These are phyloP conservation scores for Anisodus acutangulus DNA, from an alignment of 257 asterid genomes.

Conservation along the genomic window DNA sequence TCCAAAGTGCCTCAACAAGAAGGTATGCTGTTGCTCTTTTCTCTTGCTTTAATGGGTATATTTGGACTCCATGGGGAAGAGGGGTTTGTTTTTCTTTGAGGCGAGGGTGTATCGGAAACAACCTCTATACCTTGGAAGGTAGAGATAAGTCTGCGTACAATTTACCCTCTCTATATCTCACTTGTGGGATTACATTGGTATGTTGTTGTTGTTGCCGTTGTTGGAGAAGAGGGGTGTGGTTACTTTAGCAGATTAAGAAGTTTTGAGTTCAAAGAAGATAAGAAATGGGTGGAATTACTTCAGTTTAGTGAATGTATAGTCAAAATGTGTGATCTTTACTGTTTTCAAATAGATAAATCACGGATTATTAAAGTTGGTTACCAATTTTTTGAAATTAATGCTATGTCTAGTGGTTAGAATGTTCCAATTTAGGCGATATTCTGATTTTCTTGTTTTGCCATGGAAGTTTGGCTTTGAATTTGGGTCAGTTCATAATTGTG, in stretches of 20 bases:
- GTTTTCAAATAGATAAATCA: not conserved
- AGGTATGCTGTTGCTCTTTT: slow-evolving; percentile 30
- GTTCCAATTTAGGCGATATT: slow-evolving; percentile 11
- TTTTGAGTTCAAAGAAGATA: not conserved
- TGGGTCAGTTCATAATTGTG: not conserved
- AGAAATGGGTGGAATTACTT: slow-evolving; percentile 12
- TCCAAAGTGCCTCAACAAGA: slow-evolving; percentile 43
- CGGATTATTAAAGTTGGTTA: not conserved
- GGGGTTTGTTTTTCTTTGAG: too few species aligned
- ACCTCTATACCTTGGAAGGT: too few species aligned
- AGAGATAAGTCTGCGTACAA: too few species aligned
- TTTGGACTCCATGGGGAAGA: not conserved
- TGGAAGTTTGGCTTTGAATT: slow-evolving; percentile 9
- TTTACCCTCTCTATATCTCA: too few species aligned
- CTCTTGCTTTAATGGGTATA: not conserved
- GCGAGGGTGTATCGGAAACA: too few species aligned
- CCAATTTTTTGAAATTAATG: not conserved
- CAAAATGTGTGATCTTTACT: not conserved
- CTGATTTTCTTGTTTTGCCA: not conserved
- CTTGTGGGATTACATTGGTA: too few species aligned
- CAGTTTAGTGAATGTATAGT: not conserved
- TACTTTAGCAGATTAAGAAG: not conserved
- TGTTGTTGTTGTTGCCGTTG: too few species aligned
- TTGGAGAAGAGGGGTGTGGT: too few species aligned
- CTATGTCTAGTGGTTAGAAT: not conserved